Base-by-base conservation (phyloP, 1,139 yeast genomes). In the Sugiyamaella sp. region DNA sequence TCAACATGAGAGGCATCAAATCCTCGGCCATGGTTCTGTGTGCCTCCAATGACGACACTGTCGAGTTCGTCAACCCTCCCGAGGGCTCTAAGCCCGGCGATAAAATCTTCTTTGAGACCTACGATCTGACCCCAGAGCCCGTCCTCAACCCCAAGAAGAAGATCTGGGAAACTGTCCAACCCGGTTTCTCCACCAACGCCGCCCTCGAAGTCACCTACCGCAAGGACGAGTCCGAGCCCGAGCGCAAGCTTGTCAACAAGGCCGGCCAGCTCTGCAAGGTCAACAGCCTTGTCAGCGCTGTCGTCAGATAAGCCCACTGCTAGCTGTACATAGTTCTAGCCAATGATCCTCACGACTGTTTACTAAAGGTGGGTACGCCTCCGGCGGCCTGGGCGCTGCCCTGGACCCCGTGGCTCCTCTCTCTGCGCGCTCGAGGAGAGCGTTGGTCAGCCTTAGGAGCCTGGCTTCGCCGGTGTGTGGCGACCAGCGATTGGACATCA, bases 61-160 rank as follows among this genome's bases (percentile, higher is more conserved):
- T 93, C 54, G 98, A 95, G 74, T 89, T 95, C 66, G 95, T 93
- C 62, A 86, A 86, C 72, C 98, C 98, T 56, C 99, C 99, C 61
- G 82, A 82, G 40, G 96, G 91, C n/a, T 82, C 96, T 46, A 81
- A 89, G 75, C 84, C 99, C 12, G 99, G 99, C 74, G 99, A 95
- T 74, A 90, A 90, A 78, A 80, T 93, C 61, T 90, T 89, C 80
- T 93, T 95, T 67, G 97, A 90, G 75, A 95, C 89, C 56, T 90
- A 77, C 71, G 85, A 89, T 66, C 81, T 80, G 54, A 72, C 69
- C 42, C 99, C 99, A 61, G 96, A 90, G 74, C 82, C 89, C 70
- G 95, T 86, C 70, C 80, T 95, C 73, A 91, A 93, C 76, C 99
- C 99, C 65, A 95, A 95, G 85, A 95, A 93, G 87, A 95, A 95